Percentiles rank a stretch among this genome's conserved stretches.
Conservation (phyloP, 2,329 filamentous ascomycete genomes). For the Xylaria sp. region DNA sequence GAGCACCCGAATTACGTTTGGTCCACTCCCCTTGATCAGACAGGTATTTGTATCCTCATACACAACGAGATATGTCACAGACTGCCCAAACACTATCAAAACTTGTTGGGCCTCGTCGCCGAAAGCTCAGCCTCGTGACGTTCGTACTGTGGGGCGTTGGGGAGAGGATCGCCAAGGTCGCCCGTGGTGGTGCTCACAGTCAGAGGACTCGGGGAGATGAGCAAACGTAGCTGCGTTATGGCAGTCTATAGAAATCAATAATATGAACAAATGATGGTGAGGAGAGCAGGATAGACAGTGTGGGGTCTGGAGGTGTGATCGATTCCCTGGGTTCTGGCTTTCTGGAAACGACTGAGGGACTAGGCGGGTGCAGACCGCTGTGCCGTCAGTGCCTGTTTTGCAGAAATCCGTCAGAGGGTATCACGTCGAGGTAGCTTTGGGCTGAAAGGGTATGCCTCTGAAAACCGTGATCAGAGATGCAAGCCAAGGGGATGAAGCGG, state of each 20-base stretch:
- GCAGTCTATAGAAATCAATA: constrained; percentile 10
- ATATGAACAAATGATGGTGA: constrained; percentile 10
- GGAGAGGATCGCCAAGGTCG: constrained; percentile 25
- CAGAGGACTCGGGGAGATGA: constrained; percentile 23
- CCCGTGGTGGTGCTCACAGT: constrained; percentile 31
- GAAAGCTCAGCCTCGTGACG: constrained; percentile 45
- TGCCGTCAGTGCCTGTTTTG: constrained; percentile 41
- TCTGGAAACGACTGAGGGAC: constrained; percentile 43
- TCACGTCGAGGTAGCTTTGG: constrained; percentile 8
- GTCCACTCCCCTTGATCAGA: constrained; percentile 44
- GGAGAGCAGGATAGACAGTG: constrained; percentile 29
- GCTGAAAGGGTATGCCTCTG: constrained; percentile 10
- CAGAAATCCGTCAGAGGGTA: constrained; percentile 23
- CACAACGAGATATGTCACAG: constrained; percentile 37
- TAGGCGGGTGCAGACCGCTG: constrained; percentile 50
- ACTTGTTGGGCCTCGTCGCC: constrained; percentile 40
- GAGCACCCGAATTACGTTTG: constrained; percentile 47
- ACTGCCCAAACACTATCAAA: constrained; percentile 26
- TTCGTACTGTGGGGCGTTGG: constrained; percentile 38
- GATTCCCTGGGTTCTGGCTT: constrained; percentile 38
- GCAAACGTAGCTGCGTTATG: constrained; percentile 15
- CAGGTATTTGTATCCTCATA: constrained; percentile 34
- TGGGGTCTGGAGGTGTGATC: constrained; percentile 23
- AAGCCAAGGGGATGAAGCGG: constrained; percentile 12
- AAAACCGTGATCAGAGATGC: constrained; percentile 17